Conservation (phyloP, 371 early-diverging fungal species). For the Apophysomyces trapeziformis region DNA sequence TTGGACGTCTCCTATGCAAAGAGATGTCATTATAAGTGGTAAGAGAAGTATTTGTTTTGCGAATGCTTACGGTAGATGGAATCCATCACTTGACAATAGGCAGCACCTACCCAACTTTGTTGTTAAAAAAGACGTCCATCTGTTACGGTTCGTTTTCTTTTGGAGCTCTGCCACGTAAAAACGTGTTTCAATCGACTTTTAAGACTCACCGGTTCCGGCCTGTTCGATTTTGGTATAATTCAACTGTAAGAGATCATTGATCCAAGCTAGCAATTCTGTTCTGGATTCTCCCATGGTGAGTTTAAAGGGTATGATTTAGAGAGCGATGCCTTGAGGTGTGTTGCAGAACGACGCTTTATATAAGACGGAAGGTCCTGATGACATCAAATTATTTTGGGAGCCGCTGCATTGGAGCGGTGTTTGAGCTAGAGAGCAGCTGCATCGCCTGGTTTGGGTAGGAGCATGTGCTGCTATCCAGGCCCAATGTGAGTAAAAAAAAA, state of each 20-base stretch:
- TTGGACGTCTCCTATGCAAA: slow-evolving; percentile 66
- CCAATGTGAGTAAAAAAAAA: too few species aligned
- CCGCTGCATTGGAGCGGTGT: neutral
- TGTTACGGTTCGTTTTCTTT: too few species aligned
- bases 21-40: neutral
- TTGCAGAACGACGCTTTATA: neutral
- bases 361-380: neutral
- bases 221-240: slow-evolving; percentile 93
- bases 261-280: slow-evolving; percentile 88
- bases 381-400: neutral
- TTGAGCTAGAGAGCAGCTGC: neutral
- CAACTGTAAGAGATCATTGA: slow-evolving; percentile 87
- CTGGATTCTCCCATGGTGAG: slow-evolving; percentile 76
- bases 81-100: slow-evolving; percentile 87
- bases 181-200: neutral
- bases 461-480: neutral
- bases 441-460: neutral
- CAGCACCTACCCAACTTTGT: slow-evolving; percentile 59
- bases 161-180: neutral
- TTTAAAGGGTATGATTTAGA: neutral
- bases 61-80: slow-evolving; percentile 68
- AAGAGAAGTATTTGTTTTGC: neutral
- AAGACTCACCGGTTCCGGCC: slow-evolving; percentile 80
- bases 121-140: neutral
- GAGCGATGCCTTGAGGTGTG: neutral